Conservation (phyloP, 2,329 filamentous ascomycete species). For the Xylariaceae sp. region DNA sequence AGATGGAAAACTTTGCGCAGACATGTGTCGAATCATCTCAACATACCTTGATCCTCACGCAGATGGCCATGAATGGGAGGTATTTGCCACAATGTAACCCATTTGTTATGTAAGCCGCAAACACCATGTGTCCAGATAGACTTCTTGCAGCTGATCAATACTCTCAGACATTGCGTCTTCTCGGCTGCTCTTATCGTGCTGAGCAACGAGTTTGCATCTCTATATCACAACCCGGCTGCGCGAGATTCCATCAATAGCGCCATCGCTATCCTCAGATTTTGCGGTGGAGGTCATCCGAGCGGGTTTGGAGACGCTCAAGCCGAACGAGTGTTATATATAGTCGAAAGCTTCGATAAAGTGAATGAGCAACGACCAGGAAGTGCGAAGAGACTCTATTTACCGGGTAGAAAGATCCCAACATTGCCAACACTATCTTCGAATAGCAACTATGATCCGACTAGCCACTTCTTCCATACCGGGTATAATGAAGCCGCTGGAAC, state of each 20-base stretch:
- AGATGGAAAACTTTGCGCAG: slow-evolving; percentile 45
- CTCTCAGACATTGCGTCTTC: slow-evolving; percentile 53
- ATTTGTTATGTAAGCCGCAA: slow-evolving; percentile 50
- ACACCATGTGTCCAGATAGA: no score
- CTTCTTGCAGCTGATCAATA: slow-evolving; percentile 10
- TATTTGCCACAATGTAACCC: slow-evolving; percentile 51
- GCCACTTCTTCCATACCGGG: slow-evolving; percentile 25
- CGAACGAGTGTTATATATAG: slow-evolving; percentile 45
- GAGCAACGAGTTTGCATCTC: slow-evolving; percentile 52
- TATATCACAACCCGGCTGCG: slow-evolving; percentile 44
- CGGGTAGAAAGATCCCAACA: slow-evolving; percentile 24
- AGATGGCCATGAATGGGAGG: slow-evolving; percentile 39
- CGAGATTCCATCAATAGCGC: slow-evolving; percentile 38
- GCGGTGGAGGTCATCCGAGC: no score
- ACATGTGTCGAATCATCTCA: slow-evolving; percentile 49
- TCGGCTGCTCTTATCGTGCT: slow-evolving; percentile 51
- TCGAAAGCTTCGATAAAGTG: slow-evolving; percentile 44
- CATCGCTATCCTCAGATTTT: slow-evolving; percentile 47
- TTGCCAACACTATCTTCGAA: slow-evolving; percentile 28
- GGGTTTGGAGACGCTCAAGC: slow-evolving; percentile 47
- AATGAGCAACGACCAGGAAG: slow-evolving; percentile 30
- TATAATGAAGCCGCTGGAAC: slow-evolving; percentile 13
- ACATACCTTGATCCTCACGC: slow-evolving; percentile 46
- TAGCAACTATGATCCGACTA: slow-evolving; percentile 25
- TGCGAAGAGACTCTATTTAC: slow-evolving; percentile 22